Percentiles rank a stretch among this genome's conserved stretches.
phyloP scores from a whole-genome alignment of 805 yeast genomes.

The Candida krabiensis region DNA sequence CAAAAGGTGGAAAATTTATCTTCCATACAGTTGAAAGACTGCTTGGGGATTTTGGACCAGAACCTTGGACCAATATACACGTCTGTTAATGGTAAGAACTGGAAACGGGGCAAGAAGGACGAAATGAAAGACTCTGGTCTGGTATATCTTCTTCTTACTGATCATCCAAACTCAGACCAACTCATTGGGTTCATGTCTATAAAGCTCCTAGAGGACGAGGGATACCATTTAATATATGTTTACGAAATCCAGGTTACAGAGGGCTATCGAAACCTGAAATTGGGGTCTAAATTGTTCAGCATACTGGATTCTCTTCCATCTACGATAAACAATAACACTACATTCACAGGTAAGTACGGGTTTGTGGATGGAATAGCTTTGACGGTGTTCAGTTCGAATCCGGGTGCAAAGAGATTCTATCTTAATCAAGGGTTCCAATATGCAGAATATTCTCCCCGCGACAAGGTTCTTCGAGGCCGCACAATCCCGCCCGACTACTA shows the following conservation, averaged over 20 bases:
- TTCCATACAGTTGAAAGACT: conserved; percentile 1
- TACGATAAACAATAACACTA: conserved; percentile 8
- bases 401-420: conserved; percentile 45
- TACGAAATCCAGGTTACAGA: conserved; percentile 55
- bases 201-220: conserved; percentile 42
- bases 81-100: conserved; percentile 35
- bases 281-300: conserved; percentile 43
- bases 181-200: conserved; percentile 47
- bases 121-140: conserved; percentile 52
- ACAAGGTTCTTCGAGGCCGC: conserved; percentile 41
- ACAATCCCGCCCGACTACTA: conserved; percentile 45
- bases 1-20: conserved; percentile 8
- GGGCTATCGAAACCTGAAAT: conserved; percentile 31
- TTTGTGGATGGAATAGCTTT: conserved; percentile 35
- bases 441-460: conserved; percentile 45
- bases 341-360: conserved; percentile 5
- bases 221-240: conserved; percentile 43
- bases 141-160: conserved; percentile 38
- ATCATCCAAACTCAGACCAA: conserved; percentile 5
- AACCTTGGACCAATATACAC: conserved; percentile 29
- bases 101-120: conserved; percentile 40
- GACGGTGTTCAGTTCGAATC: conserved; percentile 53
- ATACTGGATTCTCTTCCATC: conserved; percentile 35
- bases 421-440: conserved; percentile 36
- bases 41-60: conserved; percentile 24